phyloP scores from a whole-genome alignment of 176 grass and related monocot species.

The Raddia distichophylla region DNA sequence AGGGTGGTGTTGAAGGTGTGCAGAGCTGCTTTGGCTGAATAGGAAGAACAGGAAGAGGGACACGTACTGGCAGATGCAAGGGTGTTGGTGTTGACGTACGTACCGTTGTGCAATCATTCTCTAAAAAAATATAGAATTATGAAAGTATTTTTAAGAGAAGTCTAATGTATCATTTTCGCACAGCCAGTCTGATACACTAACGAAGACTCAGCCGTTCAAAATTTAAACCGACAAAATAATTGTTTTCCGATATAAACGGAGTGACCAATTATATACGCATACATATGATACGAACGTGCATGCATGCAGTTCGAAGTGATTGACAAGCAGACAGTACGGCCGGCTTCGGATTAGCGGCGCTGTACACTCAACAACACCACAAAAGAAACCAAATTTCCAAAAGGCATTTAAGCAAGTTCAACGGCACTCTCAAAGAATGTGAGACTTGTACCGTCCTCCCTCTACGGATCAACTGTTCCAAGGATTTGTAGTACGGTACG shows the following conservation, averaged over 20 bases:
- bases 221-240: not conserved
- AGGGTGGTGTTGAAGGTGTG: no score
- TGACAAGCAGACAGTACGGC: not conserved
- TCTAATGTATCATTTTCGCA: not conserved
- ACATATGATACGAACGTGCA: not conserved
- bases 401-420: conserved; percentile 10
- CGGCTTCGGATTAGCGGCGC: not conserved
- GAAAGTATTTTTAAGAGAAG: not conserved
- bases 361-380: not conserved
- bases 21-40: no score
- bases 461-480: not conserved
- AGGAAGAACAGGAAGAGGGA: no score
- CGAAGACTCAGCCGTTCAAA: not conserved
- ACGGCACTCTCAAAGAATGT: conserved; percentile 23
- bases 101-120: not conserved
- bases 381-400: not conserved
- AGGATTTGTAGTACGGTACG: conserved; percentile 2
- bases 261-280: not conserved
- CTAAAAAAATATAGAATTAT: no score
- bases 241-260: not conserved
- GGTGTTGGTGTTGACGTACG: no score
- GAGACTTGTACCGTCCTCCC: not conserved
- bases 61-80: no score
- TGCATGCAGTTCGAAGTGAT: not conserved
- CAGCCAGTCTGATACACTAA: not conserved